These are phyloP conservation scores for Tolypocladium amazonense DNA, from an alignment of 2,329 filamentous ascomycete genomes.

Conservation along the genomic window DNA sequence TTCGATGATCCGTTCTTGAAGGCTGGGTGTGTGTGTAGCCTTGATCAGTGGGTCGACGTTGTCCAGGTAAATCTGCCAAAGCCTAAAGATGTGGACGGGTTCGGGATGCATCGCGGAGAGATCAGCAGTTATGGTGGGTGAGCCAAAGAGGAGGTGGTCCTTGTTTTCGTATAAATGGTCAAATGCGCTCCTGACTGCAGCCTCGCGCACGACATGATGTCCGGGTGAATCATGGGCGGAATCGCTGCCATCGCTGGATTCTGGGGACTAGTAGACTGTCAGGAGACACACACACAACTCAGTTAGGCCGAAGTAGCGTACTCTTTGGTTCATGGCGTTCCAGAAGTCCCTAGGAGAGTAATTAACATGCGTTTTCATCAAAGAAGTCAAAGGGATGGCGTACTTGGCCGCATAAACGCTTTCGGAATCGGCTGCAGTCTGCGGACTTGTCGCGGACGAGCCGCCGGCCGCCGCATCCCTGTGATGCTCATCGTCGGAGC, in stretches of 20 bases:
- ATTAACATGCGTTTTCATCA: neutral
- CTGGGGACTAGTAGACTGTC: neutral
- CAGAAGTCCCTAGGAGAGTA: neutral
- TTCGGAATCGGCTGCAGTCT: constrained; percentile 2
- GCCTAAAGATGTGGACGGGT: constrained; percentile 30
- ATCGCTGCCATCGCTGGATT: neutral
- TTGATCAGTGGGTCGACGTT: constrained; percentile 51
- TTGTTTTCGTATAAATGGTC: constrained; percentile 28
- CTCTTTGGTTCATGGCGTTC: neutral
- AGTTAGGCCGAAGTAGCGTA: neutral
- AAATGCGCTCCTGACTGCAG: constrained; percentile 31
- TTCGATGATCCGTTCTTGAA: constrained; percentile 42
- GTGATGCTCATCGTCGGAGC: constrained; percentile 5
- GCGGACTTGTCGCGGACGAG: neutral
- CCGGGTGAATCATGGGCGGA: neutral
- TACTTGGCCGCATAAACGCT: constrained; percentile 7
- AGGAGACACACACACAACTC: neutral
- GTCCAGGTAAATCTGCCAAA: constrained; percentile 49
- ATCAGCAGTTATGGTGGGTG: constrained; percentile 25
- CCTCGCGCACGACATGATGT: neutral
- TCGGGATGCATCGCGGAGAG: constrained; percentile 40
- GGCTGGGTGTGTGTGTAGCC: constrained; percentile 42
- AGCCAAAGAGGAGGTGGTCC: constrained; percentile 43
- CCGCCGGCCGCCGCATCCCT: neutral
- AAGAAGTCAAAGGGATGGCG: neutral